These are phyloP conservation scores for Ceratobasidium papillatum DNA, from an alignment of 1,284 basidiomycete genomes.

Conservation along the genomic window DNA sequence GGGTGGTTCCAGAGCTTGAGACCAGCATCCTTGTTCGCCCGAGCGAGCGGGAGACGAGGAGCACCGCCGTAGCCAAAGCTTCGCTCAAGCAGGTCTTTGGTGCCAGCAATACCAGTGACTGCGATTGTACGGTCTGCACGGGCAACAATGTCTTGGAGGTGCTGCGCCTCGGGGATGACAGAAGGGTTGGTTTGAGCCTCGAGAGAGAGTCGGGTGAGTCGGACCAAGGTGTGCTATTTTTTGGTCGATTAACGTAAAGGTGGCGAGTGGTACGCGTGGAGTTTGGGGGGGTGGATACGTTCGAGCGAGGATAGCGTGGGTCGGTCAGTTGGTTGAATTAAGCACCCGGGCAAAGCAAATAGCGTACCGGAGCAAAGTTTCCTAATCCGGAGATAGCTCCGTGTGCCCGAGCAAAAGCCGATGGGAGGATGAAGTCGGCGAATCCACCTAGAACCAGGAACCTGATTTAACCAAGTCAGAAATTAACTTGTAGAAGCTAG, in stretches of 20 bases:
- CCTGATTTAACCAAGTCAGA: conserved; percentile 42
- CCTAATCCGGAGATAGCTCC: conserved; percentile 85
- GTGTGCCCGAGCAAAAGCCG: conserved; percentile 72
- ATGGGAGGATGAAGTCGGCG: conserved; percentile 78
- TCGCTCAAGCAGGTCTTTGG: conserved; percentile 79
- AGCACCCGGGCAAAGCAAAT: neutral
- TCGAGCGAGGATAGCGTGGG: conserved; percentile 44
- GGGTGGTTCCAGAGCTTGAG: conserved; percentile 72
- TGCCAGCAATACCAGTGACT: conserved; percentile 80
- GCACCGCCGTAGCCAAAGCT: conserved; percentile 77
- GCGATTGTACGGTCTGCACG: conserved; percentile 83
- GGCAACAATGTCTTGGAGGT: conserved; percentile 80
- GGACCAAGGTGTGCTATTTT: conserved; percentile 64
- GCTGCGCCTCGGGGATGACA: conserved; percentile 74
- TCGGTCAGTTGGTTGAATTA: neutral
- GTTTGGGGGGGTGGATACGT: conserved; percentile 40
- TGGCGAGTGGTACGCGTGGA: conserved; percentile 7
- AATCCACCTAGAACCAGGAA: conserved; percentile 85
- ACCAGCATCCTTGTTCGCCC: conserved; percentile 59
- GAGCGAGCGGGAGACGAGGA: conserved; percentile 77
- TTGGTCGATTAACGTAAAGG: neutral
- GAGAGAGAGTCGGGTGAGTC: conserved; percentile 70
- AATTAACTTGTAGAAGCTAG: neutral
- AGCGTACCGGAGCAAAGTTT: conserved; percentile 78
- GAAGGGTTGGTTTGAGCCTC: conserved; percentile 62